These are phyloP conservation scores for Trypanosoma boissoni DNA, from an alignment of 208 protist genomes.

Conservation along the genomic window DNA sequence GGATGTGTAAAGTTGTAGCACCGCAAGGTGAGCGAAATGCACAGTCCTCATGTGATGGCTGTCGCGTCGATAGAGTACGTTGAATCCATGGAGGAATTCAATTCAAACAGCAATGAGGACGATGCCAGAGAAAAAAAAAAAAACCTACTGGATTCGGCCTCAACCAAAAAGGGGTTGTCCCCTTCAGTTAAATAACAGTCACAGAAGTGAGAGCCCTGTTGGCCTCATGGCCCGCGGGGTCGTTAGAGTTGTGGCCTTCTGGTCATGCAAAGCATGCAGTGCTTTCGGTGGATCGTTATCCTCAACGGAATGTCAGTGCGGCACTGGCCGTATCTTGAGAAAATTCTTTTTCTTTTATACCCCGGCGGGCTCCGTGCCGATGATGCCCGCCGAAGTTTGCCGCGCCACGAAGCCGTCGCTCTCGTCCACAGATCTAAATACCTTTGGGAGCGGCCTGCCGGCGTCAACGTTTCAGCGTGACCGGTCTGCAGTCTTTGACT, in stretches of 20 bases:
- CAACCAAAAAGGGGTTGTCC: too few relatives aligned
- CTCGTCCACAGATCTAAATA: conserved; percentile 2
- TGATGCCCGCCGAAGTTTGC: background rate
- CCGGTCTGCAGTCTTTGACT: too few relatives aligned
- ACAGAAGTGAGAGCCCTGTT: background rate
- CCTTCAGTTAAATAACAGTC: too few relatives aligned
- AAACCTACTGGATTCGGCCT: too few relatives aligned
- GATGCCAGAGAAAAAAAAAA: background rate
- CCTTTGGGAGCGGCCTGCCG: background rate
- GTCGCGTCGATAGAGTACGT: background rate
- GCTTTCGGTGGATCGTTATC: conserved; percentile 7
- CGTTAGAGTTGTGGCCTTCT: conserved; percentile 8
- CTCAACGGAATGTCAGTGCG: background rate
- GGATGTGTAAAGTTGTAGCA: conserved; percentile 3
- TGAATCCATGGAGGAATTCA: background rate
- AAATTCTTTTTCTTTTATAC: conserved; percentile 11
- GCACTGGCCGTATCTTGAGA: conserved; percentile 12
- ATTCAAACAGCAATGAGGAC: background rate
- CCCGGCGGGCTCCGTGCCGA: conserved; percentile 8
- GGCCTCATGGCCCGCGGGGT: background rate
- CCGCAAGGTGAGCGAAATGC: conserved; percentile 4
- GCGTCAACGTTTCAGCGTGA: background rate
- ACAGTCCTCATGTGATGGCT: conserved; percentile 11
- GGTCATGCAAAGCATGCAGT: conserved; percentile 12
- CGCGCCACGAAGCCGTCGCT: background rate